Evolutionary conservation across 2,329 filamentous ascomycete genomes (phyloP).

Genomic region (Tricladium varicosporioides): DNA sequence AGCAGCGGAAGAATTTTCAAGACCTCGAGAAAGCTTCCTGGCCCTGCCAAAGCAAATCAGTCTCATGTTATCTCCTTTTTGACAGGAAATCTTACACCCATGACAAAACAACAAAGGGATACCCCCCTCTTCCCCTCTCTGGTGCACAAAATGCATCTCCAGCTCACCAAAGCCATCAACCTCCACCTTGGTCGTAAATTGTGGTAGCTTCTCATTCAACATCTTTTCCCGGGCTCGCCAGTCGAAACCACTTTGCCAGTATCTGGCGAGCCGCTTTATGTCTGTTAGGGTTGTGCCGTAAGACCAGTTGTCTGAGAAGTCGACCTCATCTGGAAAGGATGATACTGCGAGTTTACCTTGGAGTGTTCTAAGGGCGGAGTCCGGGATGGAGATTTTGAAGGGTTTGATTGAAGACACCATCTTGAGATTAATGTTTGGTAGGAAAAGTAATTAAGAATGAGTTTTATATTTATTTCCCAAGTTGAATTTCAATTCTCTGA

Average conservation of each 20-base stretch:
- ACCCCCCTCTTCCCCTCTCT: slow-evolving; percentile 49
- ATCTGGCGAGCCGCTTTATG: slow-evolving; percentile 7
- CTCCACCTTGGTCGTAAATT: slow-evolving; percentile 38
- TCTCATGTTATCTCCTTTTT: not conserved
- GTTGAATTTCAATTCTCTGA: too few relatives aligned
- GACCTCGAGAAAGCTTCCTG: slow-evolving; percentile 66
- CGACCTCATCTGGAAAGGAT: slow-evolving; percentile 7
- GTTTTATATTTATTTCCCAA: not conserved
- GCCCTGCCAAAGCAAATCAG: slow-evolving; percentile 38
- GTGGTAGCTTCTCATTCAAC: slow-evolving; percentile 16
- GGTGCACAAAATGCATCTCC: slow-evolving; percentile 63
- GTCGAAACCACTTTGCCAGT: slow-evolving; percentile 24
- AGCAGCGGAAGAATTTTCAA: slow-evolving; percentile 55
- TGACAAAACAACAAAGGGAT: slow-evolving; percentile 68
- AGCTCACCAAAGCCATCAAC: slow-evolving; percentile 58
- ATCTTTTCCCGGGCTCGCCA: slow-evolving; percentile 19
- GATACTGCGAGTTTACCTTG: slow-evolving; percentile 7
- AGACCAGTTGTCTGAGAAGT: slow-evolving; percentile 10
- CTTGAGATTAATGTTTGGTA: not conserved
- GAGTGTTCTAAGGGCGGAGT: slow-evolving; percentile 1
- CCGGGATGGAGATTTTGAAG: slow-evolving; percentile 10
- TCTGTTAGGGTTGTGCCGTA: slow-evolving; percentile 7
- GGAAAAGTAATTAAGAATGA: not conserved
- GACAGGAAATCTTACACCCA: slow-evolving; percentile 37
- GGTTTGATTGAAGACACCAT: slow-evolving; percentile 9